Evolutionary conservation across 179 eudicot species (phyloP).

Genomic region (Silene noctiflora): DNA sequence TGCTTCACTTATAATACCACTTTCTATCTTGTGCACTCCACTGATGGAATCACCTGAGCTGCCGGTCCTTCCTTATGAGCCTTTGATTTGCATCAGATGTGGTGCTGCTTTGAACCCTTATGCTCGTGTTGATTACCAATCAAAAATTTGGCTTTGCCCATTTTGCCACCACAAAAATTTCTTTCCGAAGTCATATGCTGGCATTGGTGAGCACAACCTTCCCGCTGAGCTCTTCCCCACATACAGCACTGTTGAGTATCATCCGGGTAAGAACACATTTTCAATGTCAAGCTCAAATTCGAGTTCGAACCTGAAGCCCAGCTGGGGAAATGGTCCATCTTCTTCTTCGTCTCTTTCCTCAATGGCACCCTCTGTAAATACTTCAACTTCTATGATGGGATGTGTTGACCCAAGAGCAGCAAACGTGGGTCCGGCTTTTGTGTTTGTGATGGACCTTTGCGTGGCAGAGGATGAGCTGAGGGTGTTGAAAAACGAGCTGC

Average conservation of each 20-base stretch:
- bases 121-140: constrained; percentile 79
- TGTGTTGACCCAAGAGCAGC: constrained; percentile 21
- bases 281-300: constrained; percentile 20
- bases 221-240: constrained; percentile 98
- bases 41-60: constrained; percentile 67
- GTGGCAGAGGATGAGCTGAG: constrained; percentile 65
- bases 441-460: constrained; percentile 84
- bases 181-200: constrained; percentile 65
- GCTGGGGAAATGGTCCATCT: constrained; percentile 34
- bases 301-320: constrained; percentile 28
- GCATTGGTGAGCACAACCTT: constrained; percentile 69
- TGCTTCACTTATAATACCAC: constrained; percentile 56
- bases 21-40: constrained; percentile 76
- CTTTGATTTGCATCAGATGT: constrained; percentile 60
- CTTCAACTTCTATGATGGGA: constrained; percentile 29
- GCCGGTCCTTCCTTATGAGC: constrained; percentile 73
- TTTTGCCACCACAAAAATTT: constrained; percentile 63
- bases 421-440: constrained; percentile 56
- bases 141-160: constrained; percentile 88
- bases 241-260: constrained; percentile 81
- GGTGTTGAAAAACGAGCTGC: constrained; percentile 68
- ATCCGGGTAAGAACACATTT: constrained; percentile 35
- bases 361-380: constrained; percentile 22
- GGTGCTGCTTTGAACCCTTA: constrained; percentile 83
- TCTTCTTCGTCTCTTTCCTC: constrained; percentile 40